Evolutionary conservation across 129 eudicot genomes (phyloP).

Genomic region (Flaveria sonorensis): DNA sequence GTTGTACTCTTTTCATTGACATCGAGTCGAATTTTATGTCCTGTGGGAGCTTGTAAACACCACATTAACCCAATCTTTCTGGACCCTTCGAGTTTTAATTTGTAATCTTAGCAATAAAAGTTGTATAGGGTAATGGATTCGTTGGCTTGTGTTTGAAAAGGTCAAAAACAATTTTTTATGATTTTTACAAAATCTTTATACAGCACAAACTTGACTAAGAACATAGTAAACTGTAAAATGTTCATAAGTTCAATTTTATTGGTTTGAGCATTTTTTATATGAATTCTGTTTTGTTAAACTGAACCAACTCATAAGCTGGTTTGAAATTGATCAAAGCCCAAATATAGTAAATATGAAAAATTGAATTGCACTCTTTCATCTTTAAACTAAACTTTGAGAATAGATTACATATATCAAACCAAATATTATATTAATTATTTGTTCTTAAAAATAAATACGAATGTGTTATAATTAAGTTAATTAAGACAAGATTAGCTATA

Average conservation of each 20-base stretch:
- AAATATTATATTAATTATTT: too few relatives aligned
- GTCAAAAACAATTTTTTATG: not conserved
- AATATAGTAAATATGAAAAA: not conserved
- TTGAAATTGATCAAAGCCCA: not conserved
- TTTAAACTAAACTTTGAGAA: not conserved
- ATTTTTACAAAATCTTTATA: not conserved
- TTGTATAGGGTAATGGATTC: not conserved
- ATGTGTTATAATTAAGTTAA: not conserved
- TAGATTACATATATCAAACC: not conserved
- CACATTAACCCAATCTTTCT: not conserved
- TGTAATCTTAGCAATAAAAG: slow-evolving; percentile 15
- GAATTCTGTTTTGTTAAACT: too few relatives aligned
- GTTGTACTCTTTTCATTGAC: slow-evolving; percentile 5
- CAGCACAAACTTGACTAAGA: not conserved
- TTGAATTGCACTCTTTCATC: not conserved
- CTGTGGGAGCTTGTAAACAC: not conserved
- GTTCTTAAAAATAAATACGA: too few relatives aligned
- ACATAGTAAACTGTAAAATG: not conserved
- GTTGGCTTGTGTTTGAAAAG: not conserved
- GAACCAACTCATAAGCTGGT: too few relatives aligned
- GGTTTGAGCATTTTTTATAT: not conserved
- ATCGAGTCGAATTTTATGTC: not conserved
- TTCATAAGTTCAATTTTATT: not conserved
- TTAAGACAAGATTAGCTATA: not conserved
- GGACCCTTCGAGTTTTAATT: not conserved